phyloP scores from a whole-genome alignment of 2,329 filamentous ascomycete species.

The Colletotrichum paranaense region DNA sequence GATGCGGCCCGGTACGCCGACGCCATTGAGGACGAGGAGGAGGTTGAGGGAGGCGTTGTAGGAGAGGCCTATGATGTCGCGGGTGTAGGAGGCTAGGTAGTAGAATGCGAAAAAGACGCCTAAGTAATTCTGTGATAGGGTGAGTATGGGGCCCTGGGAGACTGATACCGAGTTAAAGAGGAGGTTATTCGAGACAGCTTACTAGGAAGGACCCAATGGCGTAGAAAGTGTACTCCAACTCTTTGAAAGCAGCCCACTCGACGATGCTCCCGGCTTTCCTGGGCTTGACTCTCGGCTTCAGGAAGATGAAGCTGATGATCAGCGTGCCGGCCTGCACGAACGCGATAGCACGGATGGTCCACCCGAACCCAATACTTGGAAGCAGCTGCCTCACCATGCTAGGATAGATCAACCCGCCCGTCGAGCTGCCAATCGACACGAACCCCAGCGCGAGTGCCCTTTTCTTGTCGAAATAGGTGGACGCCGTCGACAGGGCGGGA shows the following conservation, averaged over 20 bases:
- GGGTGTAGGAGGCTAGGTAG: constrained; percentile 65
- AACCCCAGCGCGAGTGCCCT: constrained; percentile 72
- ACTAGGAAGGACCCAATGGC: constrained; percentile 47
- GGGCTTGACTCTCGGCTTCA: constrained; percentile 54
- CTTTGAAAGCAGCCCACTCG: constrained; percentile 58
- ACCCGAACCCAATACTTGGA: constrained; percentile 65
- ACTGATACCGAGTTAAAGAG: background rate
- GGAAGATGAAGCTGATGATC: constrained; percentile 49
- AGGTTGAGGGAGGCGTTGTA: constrained; percentile 68
- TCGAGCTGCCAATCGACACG: constrained; percentile 67
- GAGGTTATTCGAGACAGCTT: background rate
- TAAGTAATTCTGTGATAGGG: constrained; percentile 54
- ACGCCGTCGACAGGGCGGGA: constrained; percentile 71
- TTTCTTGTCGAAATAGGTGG: constrained; percentile 72
- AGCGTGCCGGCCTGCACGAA: constrained; percentile 66
- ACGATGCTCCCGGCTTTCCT: constrained; percentile 53
- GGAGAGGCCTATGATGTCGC: constrained; percentile 53
- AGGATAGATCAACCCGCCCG: constrained; percentile 68
- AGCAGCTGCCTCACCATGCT: constrained; percentile 67
- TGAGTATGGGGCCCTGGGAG: background rate
- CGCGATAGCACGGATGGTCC: constrained; percentile 69
- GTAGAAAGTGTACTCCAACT: constrained; percentile 56
- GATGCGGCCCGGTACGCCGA: constrained; percentile 68
- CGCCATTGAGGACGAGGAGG: constrained; percentile 73
- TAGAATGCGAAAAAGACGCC: constrained; percentile 69